phyloP scores from a whole-genome alignment of 352 stramenopile species.

The Phytophthora idaei region DNA sequence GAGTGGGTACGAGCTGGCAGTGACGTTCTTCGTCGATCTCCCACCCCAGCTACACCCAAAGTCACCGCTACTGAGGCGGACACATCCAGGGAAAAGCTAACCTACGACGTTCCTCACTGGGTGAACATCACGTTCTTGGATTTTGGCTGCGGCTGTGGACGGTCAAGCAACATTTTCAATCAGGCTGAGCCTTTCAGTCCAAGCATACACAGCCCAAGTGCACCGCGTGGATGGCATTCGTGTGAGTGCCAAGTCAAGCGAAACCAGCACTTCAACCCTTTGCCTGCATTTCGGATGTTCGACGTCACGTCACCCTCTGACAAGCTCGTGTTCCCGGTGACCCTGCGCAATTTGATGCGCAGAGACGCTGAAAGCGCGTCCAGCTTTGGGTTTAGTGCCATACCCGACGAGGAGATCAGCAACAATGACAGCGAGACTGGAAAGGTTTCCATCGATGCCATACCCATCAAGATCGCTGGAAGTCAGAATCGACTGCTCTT shows the following conservation, averaged over 20 bases:
- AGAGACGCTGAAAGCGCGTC: conserved; percentile 6
- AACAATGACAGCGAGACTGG: conserved; percentile 6
- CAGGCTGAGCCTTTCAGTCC: neutral
- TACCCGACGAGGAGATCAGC: conserved; percentile 6
- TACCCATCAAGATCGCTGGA: conserved; percentile 1
- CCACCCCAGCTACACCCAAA: conserved; percentile 10
- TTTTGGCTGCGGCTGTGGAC: conserved; percentile 66
- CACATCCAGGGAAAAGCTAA: conserved; percentile 13
- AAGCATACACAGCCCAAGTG: conserved; percentile 10
- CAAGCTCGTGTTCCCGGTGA: conserved; percentile 57
- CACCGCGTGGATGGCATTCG: conserved; percentile 28
- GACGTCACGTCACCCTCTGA: conserved; percentile 57
- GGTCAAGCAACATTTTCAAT: conserved; percentile 8
- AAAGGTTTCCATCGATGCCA: conserved; percentile 2
- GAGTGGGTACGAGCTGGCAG: conserved; percentile 29
- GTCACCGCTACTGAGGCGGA: neutral
- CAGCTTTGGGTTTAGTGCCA: conserved; percentile 5
- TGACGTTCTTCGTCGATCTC: conserved; percentile 14
- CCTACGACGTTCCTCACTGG: conserved; percentile 96
- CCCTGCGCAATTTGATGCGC: conserved; percentile 58
- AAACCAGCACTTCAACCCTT: conserved; percentile 57
- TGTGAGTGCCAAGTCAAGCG: conserved; percentile 55
- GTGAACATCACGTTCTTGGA: conserved; percentile 91
- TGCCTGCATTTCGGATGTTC: conserved; percentile 80
- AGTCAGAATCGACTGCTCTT: conserved; percentile 24